A percentile compares a stretch with the other conserved stretches of the same genome.
Conservation (phyloP, 1,284 basidiomycete genomes). For the Leccinum fuscescens region DNA sequence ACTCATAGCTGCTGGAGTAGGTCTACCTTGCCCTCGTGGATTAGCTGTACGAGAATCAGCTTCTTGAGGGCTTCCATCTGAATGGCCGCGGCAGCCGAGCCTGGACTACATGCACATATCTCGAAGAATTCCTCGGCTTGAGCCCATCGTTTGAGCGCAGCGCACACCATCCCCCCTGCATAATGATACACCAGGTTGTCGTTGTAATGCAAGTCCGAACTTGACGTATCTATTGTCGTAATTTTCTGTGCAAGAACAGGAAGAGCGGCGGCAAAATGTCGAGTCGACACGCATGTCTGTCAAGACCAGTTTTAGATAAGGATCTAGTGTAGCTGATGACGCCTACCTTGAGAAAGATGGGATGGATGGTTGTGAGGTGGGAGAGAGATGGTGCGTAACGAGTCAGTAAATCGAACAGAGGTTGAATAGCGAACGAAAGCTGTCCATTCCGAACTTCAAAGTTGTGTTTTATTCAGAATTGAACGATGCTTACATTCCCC, state of each 20-base stretch:
- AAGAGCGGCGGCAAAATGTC: slow-evolving; percentile 53
- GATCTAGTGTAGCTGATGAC: background rate
- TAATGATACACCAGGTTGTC: slow-evolving; percentile 81
- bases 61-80: slow-evolving; percentile 88
- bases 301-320: background rate
- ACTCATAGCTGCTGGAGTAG: background rate
- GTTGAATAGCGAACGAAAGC: slow-evolving; percentile 52
- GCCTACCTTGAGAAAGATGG: slow-evolving; percentile 52
- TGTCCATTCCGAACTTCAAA: slow-evolving; percentile 24
- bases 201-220: slow-evolving; percentile 63
- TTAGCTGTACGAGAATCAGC: slow-evolving; percentile 70
- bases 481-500: slow-evolving; percentile 41
- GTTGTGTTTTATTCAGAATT: background rate
- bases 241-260: slow-evolving; percentile 58
- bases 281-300: slow-evolving; percentile 45
- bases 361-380: slow-evolving; percentile 68
- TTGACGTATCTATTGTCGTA: slow-evolving; percentile 50
- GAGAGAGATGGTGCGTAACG: slow-evolving; percentile 57
- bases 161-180: slow-evolving; percentile 61
- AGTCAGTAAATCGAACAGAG: slow-evolving; percentile 56
- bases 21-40: slow-evolving; percentile 65
- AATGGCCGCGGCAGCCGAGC: slow-evolving; percentile 60
- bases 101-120: slow-evolving; percentile 72
- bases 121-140: slow-evolving; percentile 75
- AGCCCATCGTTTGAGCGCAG: slow-evolving; percentile 58